A percentile compares a stretch with the other conserved stretches of the same genome.
These are phyloP conservation scores for Plasmodium fragile DNA, from an alignment of 169 alveolate genomes.

Conservation along the genomic window DNA sequence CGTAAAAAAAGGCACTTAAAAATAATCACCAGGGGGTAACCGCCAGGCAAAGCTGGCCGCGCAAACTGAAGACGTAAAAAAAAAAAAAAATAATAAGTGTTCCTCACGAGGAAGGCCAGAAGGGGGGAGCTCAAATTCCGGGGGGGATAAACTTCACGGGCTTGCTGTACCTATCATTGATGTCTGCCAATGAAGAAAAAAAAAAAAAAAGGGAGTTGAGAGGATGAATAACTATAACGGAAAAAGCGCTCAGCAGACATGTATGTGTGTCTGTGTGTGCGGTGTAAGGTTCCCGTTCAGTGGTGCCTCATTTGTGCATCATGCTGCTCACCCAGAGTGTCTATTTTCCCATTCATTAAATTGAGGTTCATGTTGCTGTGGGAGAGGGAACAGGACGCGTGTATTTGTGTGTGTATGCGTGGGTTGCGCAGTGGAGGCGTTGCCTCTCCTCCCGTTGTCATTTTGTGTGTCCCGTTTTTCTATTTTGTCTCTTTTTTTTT, in stretches of 20 bases:
- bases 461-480: not conserved
- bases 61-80: not conserved
- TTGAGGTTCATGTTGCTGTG: constrained; percentile 48
- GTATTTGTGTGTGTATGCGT: not conserved
- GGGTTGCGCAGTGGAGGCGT: not conserved
- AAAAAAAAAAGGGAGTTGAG: not conserved
- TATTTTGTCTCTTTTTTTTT: not conserved
- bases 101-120: not conserved
- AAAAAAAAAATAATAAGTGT: not conserved
- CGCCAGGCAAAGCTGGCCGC: not conserved
- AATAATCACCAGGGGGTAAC: not conserved
- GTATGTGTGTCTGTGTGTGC: not conserved
- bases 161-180: constrained; percentile 48
- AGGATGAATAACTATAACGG: not conserved
- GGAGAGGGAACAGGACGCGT: not conserved
- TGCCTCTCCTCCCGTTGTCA: not conserved
- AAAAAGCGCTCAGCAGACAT: not conserved
- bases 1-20: not conserved
- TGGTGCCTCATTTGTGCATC: not conserved
- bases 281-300: not conserved
- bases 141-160: constrained; percentile 76
- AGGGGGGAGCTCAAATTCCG: constrained; percentile 25
- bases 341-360: constrained; percentile 68
- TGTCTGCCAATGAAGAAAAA: constrained; percentile 13
- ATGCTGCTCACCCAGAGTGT: constrained; percentile 28